Percentiles rank a stretch among this genome's conserved stretches.
phyloP scores from a whole-genome alignment of 148 eudicot species.

The Fallopia convolvulus region DNA sequence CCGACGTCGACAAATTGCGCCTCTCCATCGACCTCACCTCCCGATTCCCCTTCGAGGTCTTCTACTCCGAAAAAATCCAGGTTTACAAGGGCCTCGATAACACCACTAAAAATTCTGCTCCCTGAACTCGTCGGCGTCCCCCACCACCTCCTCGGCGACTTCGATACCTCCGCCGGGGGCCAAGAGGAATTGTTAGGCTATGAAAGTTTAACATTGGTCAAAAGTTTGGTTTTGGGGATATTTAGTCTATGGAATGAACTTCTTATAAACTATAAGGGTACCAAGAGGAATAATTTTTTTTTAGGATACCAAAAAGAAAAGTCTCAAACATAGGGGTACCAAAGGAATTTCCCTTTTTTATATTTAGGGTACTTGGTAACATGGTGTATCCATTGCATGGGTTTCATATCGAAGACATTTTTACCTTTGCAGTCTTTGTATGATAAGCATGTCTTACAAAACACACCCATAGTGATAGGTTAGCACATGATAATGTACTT shows the following conservation, averaged over 20 bases:
- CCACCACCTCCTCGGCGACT: conserved; percentile 43
- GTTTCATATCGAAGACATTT: too few relatives aligned
- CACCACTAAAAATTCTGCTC: conserved; percentile 32
- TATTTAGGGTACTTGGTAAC: background rate
- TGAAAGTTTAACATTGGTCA: too few relatives aligned
- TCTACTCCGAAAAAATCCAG: conserved; percentile 54
- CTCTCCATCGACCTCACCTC: conserved; percentile 43
- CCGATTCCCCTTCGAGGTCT: conserved; percentile 26
- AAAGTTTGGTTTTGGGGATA: too few relatives aligned
- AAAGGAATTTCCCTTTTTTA: background rate
- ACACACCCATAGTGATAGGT: background rate
- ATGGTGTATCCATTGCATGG: background rate
- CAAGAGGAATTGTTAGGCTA: too few relatives aligned
- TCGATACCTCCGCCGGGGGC: conserved; percentile 37
- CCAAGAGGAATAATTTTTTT: background rate
- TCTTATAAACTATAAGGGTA: too few relatives aligned
- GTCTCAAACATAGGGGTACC: too few relatives aligned
- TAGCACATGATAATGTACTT: background rate
- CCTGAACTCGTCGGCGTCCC: conserved; percentile 25
- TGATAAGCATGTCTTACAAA: background rate
- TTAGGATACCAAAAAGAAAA: too few relatives aligned
- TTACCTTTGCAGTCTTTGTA: background rate
- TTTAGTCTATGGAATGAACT: too few relatives aligned
- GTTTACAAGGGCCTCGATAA: conserved; percentile 47
- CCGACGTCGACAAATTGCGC: conserved; percentile 46